Conservation (phyloP, 2,329 filamentous ascomycete genomes). For the Cryphonectria radicalis region DNA sequence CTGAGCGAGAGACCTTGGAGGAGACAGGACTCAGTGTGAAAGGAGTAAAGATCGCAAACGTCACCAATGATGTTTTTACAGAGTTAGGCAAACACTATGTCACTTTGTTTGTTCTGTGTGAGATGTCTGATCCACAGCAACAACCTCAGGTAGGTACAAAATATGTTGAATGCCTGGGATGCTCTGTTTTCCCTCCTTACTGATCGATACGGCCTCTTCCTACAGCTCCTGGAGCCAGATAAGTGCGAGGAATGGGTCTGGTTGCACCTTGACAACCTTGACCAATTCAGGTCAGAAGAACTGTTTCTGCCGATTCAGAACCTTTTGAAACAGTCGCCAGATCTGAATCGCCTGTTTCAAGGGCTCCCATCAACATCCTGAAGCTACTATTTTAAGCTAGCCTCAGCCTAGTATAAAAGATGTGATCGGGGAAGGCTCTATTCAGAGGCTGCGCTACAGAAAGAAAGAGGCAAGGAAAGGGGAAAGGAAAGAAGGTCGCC, state of each 20-base stretch:
- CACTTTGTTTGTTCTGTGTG: slow-evolving; percentile 69
- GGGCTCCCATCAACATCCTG: neutral
- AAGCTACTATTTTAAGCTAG: neutral
- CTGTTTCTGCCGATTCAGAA: slow-evolving; percentile 47
- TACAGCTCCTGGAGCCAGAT: slow-evolving; percentile 49
- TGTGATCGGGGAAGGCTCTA: neutral
- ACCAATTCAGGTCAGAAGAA: slow-evolving; percentile 43
- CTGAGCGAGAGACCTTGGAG: slow-evolving; percentile 69
- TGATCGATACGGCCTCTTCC: neutral
- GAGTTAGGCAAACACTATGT: slow-evolving; percentile 71
- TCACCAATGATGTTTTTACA: slow-evolving; percentile 70
- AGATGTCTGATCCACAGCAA: slow-evolving; percentile 49
- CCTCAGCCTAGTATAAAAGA: neutral
- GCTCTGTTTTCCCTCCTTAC: neutral
- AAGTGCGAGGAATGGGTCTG: slow-evolving; percentile 58
- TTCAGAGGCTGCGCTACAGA: too few relatives aligned
- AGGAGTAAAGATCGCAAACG: slow-evolving; percentile 57
- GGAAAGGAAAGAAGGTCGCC: too few relatives aligned
- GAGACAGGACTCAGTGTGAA: slow-evolving; percentile 68
- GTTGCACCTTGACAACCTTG: slow-evolving; percentile 44
- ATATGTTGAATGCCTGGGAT: neutral
- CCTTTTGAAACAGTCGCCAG: slow-evolving; percentile 37
- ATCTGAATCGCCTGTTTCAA: neutral
- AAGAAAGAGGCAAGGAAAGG: too few relatives aligned
- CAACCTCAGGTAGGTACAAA: slow-evolving; percentile 55